Evolutionary conservation across 1,284 basidiomycete species (phyloP).

Genomic region (Ganoderma lingzhi): DNA sequence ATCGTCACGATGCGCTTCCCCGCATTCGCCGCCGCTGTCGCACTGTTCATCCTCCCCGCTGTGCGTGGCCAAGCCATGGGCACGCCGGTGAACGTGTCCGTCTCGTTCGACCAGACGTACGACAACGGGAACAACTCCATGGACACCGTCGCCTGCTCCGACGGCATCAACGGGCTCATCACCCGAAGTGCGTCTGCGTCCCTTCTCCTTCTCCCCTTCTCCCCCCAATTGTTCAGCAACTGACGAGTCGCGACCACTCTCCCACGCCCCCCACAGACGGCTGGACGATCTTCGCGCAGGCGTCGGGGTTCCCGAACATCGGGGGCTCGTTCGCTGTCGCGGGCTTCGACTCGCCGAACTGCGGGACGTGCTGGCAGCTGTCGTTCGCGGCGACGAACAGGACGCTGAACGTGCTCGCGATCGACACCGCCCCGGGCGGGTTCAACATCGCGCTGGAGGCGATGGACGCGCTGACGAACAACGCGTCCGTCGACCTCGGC

Average conservation of each 20-base stretch:
- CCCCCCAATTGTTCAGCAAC: too few species aligned
- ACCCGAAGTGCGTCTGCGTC: constrained; percentile 32
- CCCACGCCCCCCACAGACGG: constrained; percentile 30
- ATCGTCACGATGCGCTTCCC: constrained; percentile 1
- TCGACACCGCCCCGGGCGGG: constrained; percentile 48
- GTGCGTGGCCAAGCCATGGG: constrained; percentile 32
- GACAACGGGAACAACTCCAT: constrained; percentile 46
- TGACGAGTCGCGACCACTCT: not conserved
- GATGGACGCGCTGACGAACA: constrained; percentile 32
- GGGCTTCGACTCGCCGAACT: constrained; percentile 51
- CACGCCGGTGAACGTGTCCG: constrained; percentile 37
- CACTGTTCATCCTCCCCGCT: constrained; percentile 20
- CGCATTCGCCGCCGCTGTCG: not conserved
- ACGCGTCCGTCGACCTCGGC: constrained; percentile 28
- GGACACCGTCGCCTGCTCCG: constrained; percentile 54
- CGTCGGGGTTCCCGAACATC: constrained; percentile 60
- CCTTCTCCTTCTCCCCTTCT: not conserved
- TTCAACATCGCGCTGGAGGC: constrained; percentile 42
- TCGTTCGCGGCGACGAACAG: constrained; percentile 41
- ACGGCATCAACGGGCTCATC: constrained; percentile 52
- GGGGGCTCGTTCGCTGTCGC: constrained; percentile 53
- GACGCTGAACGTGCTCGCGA: constrained; percentile 48
- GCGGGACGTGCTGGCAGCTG: constrained; percentile 40
- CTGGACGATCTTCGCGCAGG: constrained; percentile 54
- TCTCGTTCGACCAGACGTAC: constrained; percentile 53